Conservation (phyloP, 1,139 yeast genomes). For the Torulaspora pretoriensis region DNA sequence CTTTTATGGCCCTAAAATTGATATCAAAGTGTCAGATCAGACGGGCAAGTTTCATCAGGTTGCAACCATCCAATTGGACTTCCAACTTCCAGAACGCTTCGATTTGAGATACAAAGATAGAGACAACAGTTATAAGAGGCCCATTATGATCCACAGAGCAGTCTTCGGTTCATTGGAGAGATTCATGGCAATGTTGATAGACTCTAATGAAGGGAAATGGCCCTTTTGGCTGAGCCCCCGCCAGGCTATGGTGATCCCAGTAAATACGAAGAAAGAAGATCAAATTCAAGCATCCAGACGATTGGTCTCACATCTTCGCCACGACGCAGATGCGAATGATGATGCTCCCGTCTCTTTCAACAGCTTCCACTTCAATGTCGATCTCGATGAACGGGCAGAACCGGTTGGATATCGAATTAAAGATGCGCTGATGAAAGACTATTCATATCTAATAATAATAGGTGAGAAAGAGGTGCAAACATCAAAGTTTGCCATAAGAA, state of each 20-base stretch:
- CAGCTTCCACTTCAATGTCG: slow-evolving; percentile 65
- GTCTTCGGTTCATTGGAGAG: slow-evolving; percentile 93
- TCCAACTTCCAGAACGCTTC: slow-evolving; percentile 87
- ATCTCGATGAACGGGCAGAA: slow-evolving; percentile 68
- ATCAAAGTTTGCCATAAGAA: slow-evolving; percentile 62
- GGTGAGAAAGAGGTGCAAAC: slow-evolving; percentile 79
- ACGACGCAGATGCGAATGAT: slow-evolving; percentile 23
- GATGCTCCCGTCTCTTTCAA: slow-evolving; percentile 47
- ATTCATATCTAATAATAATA: slow-evolving; percentile 72
- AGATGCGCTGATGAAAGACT: slow-evolving; percentile 72
- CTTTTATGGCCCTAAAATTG: slow-evolving; percentile 95
- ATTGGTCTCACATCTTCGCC: slow-evolving; percentile 24
- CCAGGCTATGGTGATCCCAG: slow-evolving; percentile 84
- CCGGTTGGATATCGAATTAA: slow-evolving; percentile 78
- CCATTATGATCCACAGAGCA: slow-evolving; percentile 93
- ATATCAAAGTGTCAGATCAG: slow-evolving; percentile 79
- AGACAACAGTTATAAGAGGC: slow-evolving; percentile 49
- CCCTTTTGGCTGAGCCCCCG: slow-evolving; percentile 98
- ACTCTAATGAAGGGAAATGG: slow-evolving; percentile 93
- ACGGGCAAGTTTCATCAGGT: slow-evolving; percentile 84
- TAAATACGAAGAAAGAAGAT: slow-evolving; percentile 57
- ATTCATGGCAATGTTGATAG: slow-evolving; percentile 83
- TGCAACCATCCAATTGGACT: slow-evolving; percentile 93
- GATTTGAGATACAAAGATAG: slow-evolving; percentile 63
- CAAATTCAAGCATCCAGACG: slow-evolving; percentile 42